Percentiles rank a stretch among this genome's conserved stretches.
phyloP scores from a whole-genome alignment of 768 basidiomycete genomes.

The Tulasnella sp. region DNA sequence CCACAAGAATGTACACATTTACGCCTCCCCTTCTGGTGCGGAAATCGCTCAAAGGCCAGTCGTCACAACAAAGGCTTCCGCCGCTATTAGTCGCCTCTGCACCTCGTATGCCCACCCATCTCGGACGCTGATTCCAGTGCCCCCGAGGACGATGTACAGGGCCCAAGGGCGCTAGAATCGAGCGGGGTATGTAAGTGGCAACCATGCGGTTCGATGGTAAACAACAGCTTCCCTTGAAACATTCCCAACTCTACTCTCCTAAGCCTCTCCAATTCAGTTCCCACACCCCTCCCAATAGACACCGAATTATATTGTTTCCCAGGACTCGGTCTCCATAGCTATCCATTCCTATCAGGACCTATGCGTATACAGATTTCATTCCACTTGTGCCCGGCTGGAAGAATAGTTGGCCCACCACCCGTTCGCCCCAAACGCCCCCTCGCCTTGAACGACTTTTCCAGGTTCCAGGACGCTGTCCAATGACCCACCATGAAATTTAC shows the following conservation, averaged over 20 bases:
- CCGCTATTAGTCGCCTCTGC: background rate
- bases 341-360: background rate
- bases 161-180: slow-evolving; percentile 5
- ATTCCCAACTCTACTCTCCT: background rate
- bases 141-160: background rate
- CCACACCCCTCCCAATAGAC: background rate
- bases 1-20: background rate
- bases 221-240: background rate
- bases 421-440: background rate
- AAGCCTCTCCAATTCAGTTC: background rate
- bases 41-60: background rate
- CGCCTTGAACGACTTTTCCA: background rate
- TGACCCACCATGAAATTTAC: background rate
- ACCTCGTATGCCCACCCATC: background rate
- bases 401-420: background rate
- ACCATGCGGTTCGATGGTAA: background rate
- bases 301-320: background rate
- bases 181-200: background rate
- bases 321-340: slow-evolving; percentile 5
- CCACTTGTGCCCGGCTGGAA: background rate
- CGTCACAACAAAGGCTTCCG: background rate
- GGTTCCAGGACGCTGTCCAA: slow-evolving; percentile 4
- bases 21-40: background rate
- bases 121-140: background rate
- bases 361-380: background rate